A percentile compares a stretch with the other conserved stretches of the same genome.
Conservation (phyloP, 768 basidiomycete species). For the Lyophyllum semitale region DNA sequence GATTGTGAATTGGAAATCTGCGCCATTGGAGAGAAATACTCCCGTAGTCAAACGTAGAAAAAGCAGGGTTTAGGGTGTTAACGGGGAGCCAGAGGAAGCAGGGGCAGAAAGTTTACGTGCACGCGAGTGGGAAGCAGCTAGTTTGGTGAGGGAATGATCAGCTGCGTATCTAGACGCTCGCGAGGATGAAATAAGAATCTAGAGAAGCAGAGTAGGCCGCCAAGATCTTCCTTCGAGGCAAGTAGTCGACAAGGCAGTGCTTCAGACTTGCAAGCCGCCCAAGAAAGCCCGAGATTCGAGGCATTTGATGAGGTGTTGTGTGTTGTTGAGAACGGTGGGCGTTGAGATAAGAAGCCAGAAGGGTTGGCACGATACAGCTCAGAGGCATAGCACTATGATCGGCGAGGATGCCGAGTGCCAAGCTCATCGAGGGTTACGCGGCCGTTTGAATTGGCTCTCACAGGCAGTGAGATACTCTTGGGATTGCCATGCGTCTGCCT, state of each 20-base stretch:
- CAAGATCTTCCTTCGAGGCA: too few relatives aligned
- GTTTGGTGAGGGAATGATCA: too few relatives aligned
- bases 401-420: background rate
- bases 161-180: slow-evolving; percentile 6
- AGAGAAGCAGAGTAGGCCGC: background rate
- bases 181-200: background rate
- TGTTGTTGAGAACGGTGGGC: slow-evolving; percentile 4
- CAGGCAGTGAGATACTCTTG: background rate
- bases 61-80: background rate
- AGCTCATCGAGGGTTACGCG: background rate
- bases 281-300: background rate
- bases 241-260: background rate
- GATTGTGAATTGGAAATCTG: background rate
- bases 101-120: background rate
- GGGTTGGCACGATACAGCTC: background rate
- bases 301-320: background rate
- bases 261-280: background rate
- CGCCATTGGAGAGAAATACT: background rate
- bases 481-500: background rate
- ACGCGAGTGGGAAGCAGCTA: background rate
- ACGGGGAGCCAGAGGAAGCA: background rate
- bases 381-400: background rate
- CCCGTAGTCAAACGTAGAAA: background rate
- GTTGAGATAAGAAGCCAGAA: background rate
- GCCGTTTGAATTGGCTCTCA: background rate